phyloP scores from a whole-genome alignment of 768 basidiomycete species.

The Leucogyrophana mollusca region DNA sequence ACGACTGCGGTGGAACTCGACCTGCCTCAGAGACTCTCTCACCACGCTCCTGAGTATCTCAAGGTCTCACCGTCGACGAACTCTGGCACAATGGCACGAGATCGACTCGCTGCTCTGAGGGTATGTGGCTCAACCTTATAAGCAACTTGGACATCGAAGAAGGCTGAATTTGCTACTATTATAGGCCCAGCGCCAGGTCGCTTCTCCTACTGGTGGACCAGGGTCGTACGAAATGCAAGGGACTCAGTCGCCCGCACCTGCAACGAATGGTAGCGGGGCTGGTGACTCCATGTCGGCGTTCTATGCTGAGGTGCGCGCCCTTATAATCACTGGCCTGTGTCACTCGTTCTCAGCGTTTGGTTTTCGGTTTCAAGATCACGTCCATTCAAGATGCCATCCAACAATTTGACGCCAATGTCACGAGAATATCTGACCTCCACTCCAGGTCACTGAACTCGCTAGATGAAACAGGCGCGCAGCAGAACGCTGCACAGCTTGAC shows the following conservation, averaged over 20 bases:
- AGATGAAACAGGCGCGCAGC: slow-evolving; percentile 65
- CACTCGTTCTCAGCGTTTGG: neutral
- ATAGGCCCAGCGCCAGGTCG: too few relatives aligned
- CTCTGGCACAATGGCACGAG: too few relatives aligned
- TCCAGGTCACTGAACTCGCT: slow-evolving; percentile 73
- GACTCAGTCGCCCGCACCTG: too few relatives aligned
- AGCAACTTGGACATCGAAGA: neutral
- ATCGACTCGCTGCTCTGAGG: too few relatives aligned
- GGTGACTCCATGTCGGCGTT: slow-evolving; percentile 64
- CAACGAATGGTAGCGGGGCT: slow-evolving; percentile 25
- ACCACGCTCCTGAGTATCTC: too few relatives aligned
- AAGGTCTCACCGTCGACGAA: too few relatives aligned
- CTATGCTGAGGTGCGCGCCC: slow-evolving; percentile 64
- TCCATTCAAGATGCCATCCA: slow-evolving; percentile 70
- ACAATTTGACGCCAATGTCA: slow-evolving; percentile 67
- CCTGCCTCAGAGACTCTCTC: too few relatives aligned
- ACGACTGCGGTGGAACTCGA: too few relatives aligned
- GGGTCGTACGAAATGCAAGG: too few relatives aligned
- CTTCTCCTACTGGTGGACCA: too few relatives aligned
- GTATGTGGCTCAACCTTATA: too few relatives aligned
- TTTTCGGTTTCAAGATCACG: slow-evolving; percentile 50
- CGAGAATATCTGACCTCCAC: slow-evolving; percentile 69
- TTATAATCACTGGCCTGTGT: neutral
- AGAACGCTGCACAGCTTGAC: slow-evolving; percentile 61
- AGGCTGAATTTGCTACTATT: too few relatives aligned